These are phyloP conservation scores for Ilyonectria robusta DNA, from an alignment of 2,329 filamentous ascomycete species.

Conservation along the genomic window DNA sequence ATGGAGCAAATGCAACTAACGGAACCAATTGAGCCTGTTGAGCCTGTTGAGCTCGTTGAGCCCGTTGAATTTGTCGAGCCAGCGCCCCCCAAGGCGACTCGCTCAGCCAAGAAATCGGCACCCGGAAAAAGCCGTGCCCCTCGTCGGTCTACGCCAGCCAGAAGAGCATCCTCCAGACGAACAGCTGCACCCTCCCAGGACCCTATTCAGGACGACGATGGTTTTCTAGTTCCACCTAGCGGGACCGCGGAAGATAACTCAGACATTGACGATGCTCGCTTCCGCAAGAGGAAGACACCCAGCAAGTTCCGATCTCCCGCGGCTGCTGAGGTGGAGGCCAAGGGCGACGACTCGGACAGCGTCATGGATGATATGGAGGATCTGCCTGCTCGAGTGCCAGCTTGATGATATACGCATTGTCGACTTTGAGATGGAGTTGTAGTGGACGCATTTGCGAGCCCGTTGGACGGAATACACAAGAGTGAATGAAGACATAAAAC, in stretches of 20 bases:
- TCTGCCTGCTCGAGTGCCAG: slow-evolving; percentile 52
- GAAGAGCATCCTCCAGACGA: slow-evolving; percentile 41
- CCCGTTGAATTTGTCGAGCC: slow-evolving; percentile 39
- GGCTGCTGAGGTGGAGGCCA: slow-evolving; percentile 28
- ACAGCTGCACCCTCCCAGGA: slow-evolving; percentile 46
- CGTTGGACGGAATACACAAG: slow-evolving; percentile 6
- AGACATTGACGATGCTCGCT: slow-evolving; percentile 46
- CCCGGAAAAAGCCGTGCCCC: slow-evolving; percentile 44
- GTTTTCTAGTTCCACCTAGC: slow-evolving; percentile 19
- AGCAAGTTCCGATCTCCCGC: slow-evolving; percentile 47
- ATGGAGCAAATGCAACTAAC: slow-evolving; percentile 22
- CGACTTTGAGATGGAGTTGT: background rate
- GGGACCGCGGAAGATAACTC: slow-evolving; percentile 40
- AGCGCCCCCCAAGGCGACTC: slow-evolving; percentile 45
- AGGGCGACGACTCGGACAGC: slow-evolving; percentile 49
- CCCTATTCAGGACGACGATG: slow-evolving; percentile 50
- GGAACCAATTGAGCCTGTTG: slow-evolving; percentile 21
- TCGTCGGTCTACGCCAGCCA: slow-evolving; percentile 40
- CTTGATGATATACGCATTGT: slow-evolving; percentile 22
- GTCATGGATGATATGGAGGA: slow-evolving; percentile 63
- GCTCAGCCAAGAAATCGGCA: slow-evolving; percentile 45
- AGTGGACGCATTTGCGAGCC: background rate
- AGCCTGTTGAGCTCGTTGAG: slow-evolving; percentile 37
- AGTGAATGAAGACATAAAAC: slow-evolving; percentile 16
- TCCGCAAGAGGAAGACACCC: slow-evolving; percentile 48